phyloP scores from a whole-genome alignment of 2,329 filamentous ascomycete species.

The Dothidotthia symphoricarpi region DNA sequence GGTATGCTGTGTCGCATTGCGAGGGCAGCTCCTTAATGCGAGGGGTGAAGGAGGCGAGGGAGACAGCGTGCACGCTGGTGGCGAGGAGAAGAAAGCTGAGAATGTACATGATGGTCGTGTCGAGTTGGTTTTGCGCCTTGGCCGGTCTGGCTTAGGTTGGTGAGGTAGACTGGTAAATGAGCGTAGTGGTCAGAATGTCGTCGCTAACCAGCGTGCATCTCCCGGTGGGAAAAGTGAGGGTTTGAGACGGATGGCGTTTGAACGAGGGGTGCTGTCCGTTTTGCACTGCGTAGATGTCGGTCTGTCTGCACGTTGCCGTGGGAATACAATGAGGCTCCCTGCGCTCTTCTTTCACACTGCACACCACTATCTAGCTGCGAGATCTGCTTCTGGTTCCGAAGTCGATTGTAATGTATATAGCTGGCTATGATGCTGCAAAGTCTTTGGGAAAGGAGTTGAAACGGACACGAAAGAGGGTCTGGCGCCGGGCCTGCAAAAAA shows the following conservation, averaged over 20 bases:
- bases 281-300: constrained; percentile 7
- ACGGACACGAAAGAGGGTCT: constrained; percentile 11
- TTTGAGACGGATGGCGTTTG: constrained; percentile 31
- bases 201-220: constrained; percentile 7
- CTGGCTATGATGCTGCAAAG: constrained; percentile 16
- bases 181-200: constrained; percentile 7
- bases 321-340: too few relatives aligned
- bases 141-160: background rate
- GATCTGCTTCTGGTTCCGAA: too few relatives aligned
- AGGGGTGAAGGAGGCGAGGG: constrained; percentile 48
- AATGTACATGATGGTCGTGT: constrained; percentile 1
- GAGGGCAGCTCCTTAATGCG: constrained; percentile 42
- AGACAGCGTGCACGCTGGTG: constrained; percentile 36
- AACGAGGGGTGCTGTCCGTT: constrained; percentile 7
- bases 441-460: background rate
- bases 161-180: background rate
- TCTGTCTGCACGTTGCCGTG: too few relatives aligned
- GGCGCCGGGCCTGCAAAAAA: constrained; percentile 37
- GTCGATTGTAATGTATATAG: too few relatives aligned
- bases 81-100: constrained; percentile 5
- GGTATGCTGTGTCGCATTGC: constrained; percentile 45
- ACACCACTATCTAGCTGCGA: too few relatives aligned
- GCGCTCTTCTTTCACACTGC: too few relatives aligned
- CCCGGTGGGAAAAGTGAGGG: constrained; percentile 9
- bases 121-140: background rate